A percentile compares a stretch with the other conserved stretches of the same genome.
Evolutionary conservation across 495 filamentous ascomycete species (phyloP).

Genomic region (Penicillium samsonianum): DNA sequence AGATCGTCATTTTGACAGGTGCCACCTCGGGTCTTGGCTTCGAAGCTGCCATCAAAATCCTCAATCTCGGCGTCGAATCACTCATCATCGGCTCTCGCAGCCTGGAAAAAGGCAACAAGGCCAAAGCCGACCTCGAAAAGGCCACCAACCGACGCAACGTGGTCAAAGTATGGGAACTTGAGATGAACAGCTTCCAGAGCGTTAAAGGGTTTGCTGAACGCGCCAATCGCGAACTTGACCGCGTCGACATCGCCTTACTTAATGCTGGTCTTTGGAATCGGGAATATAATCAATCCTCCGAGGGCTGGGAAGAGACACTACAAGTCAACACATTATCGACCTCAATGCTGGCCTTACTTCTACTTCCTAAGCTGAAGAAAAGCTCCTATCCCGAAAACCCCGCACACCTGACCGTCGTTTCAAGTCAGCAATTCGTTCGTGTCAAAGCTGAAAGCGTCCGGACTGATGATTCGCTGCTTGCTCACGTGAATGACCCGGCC

Average conservation of each 20-base stretch:
- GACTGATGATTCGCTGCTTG: constrained; percentile 34
- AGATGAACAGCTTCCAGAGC: constrained; percentile 54
- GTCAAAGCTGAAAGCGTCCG: constrained; percentile 38
- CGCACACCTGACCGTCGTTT: constrained; percentile 42
- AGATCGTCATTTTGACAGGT: constrained; percentile 59
- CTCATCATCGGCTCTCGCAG: constrained; percentile 48
- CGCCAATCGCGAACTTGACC: constrained; percentile 37
- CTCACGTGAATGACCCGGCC: constrained; percentile 34
- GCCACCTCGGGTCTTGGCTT: constrained; percentile 55
- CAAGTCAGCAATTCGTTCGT: constrained; percentile 45
- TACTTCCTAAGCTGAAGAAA: constrained; percentile 51
- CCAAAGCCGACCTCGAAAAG: constrained; percentile 49
- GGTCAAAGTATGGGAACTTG: constrained; percentile 55
- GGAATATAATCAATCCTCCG: constrained; percentile 34
- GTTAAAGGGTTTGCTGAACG: constrained; percentile 49
- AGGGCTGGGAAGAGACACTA: constrained; percentile 56
- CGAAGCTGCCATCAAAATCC: constrained; percentile 49
- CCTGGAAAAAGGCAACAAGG: constrained; percentile 46
- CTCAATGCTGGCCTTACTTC: constrained; percentile 52
- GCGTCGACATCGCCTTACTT: constrained; percentile 45
- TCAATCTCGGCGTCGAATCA: constrained; percentile 41
- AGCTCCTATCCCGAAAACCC: constrained; percentile 29
- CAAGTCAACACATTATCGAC: constrained; percentile 64
- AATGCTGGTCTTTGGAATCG: constrained; percentile 49
- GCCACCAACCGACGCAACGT: constrained; percentile 42